phyloP scores from a whole-genome alignment of 176 grass and related monocot genomes.

The Leersia perrieri region DNA sequence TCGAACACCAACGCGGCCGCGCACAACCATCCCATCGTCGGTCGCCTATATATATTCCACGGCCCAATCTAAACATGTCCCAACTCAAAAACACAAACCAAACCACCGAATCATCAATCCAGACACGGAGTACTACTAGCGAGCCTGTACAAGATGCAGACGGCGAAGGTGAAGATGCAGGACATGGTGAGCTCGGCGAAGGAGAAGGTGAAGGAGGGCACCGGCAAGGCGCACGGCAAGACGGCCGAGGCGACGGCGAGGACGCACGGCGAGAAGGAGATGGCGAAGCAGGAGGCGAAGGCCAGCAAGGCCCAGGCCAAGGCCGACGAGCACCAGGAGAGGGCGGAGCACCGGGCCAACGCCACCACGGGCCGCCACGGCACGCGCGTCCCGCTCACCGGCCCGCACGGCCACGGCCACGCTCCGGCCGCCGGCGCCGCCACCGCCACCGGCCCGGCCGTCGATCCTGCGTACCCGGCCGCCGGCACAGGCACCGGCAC shows the following conservation, averaged over 20 bases:
- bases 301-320: slow-evolving; percentile 49
- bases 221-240: slow-evolving; percentile 47
- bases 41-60: neutral
- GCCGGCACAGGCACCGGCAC: neutral
- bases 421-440: neutral
- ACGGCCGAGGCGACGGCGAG: slow-evolving; percentile 26
- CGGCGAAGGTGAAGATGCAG: slow-evolving; percentile 59
- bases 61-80: no score
- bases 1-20: neutral
- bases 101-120: no score
- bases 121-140: no score
- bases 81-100: neutral
- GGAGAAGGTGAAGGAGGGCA: slow-evolving; percentile 53
- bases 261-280: slow-evolving; percentile 49
- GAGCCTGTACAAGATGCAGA: slow-evolving; percentile 26
- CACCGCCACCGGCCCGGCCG: neutral
- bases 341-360: slow-evolving; percentile 49
- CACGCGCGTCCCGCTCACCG: slow-evolving; percentile 45
- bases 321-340: slow-evolving; percentile 62
- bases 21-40: neutral
- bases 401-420: slow-evolving; percentile 2
- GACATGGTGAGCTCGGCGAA: slow-evolving; percentile 55
- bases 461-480: slow-evolving; percentile 18
- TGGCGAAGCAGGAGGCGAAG: slow-evolving; percentile 37
- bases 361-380: slow-evolving; percentile 22